Conservation (phyloP, 176 grass and related monocot genomes). For the Eragrostis curvula region DNA sequence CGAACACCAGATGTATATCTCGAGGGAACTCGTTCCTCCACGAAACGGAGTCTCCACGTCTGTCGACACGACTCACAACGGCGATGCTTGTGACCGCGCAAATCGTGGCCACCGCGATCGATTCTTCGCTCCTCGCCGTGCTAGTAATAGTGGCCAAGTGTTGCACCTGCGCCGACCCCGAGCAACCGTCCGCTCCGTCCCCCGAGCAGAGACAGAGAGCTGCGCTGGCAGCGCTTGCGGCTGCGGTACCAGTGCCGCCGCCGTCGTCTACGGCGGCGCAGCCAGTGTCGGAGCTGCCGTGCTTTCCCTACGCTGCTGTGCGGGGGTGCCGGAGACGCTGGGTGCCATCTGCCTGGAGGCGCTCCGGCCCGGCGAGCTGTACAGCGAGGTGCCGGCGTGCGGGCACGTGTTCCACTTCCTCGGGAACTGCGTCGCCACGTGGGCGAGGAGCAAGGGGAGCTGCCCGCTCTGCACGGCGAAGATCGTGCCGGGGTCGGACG, state of each 20-base stretch:
- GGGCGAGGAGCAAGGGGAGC: constrained; percentile 31
- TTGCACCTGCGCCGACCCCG: neutral
- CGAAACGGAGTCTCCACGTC: no score
- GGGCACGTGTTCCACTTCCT: constrained; percentile 55
- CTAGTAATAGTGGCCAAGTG: neutral
- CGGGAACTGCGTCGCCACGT: constrained; percentile 35
- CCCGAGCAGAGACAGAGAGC: neutral
- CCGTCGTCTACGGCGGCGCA: no score
- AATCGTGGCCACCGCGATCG: neutral
- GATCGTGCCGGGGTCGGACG: neutral
- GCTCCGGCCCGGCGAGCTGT: constrained; percentile 31
- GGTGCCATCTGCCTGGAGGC: constrained; percentile 46
- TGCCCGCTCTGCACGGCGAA: constrained; percentile 44
- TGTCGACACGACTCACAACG: neutral
- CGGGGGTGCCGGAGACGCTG: neutral
- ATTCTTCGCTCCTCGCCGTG: no score
- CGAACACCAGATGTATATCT: no score
- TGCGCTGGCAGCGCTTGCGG: neutral
- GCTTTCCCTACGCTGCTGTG: neutral
- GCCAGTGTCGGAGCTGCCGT: no score
- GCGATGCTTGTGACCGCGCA: neutral
- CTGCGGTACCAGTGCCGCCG: neutral
- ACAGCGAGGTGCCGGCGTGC: constrained; percentile 44
- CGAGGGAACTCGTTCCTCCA: no score
- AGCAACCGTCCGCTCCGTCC: neutral